These are phyloP conservation scores for Pichia sp. DNA, from an alignment of 1,139 yeast genomes.

Conservation along the genomic window DNA sequence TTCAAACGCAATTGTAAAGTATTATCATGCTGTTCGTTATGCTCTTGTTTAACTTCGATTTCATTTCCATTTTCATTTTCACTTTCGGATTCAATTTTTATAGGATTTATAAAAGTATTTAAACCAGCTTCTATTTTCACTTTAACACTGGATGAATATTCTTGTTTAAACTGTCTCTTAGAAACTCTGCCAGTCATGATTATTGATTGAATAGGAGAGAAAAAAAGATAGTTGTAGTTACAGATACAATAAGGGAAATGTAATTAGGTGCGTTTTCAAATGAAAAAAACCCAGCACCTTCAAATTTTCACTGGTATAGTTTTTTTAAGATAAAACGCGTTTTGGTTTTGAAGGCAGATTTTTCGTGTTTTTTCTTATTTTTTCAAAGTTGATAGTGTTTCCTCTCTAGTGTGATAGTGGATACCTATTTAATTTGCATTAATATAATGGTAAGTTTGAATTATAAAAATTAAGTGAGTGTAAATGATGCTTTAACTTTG, in stretches of 20 bases:
- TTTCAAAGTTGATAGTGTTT: no score
- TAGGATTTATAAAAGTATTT: not conserved
- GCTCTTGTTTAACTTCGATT: not conserved
- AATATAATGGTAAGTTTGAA: no score
- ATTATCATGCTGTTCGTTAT: not conserved
- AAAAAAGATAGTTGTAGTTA: not conserved
- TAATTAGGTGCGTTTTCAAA: constrained; percentile 2
- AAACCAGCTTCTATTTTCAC: not conserved
- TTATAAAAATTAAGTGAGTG: no score
- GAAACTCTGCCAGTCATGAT: not conserved
- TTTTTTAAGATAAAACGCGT: not conserved
- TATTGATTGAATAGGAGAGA: not conserved
- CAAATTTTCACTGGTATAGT: no score
- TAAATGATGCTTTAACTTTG: no score
- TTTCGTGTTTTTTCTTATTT: not conserved
- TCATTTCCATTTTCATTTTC: not conserved
- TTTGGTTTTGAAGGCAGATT: not conserved
- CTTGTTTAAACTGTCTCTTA: not conserved
- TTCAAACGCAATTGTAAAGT: not conserved
- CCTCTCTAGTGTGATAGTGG: no score
- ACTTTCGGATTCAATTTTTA: not conserved
- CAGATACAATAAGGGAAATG: constrained; percentile 6
- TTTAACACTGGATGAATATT: not conserved
- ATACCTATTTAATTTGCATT: no score
- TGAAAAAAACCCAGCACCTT: not conserved